Conservation (phyloP, 257 asterid genomes). For the Nicotiana noctiflora region DNA sequence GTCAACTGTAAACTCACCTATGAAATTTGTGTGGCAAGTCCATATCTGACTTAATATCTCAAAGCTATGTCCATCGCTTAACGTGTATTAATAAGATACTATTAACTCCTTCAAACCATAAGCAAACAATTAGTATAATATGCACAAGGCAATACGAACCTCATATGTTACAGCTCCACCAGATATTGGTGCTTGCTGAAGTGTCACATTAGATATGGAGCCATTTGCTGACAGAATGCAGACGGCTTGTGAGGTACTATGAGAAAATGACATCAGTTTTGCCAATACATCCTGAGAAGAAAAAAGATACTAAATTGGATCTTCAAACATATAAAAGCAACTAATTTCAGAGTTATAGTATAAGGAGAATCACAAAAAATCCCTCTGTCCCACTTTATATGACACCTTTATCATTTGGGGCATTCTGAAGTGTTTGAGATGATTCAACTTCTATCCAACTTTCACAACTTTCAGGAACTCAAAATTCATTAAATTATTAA, state of each 20-base stretch:
- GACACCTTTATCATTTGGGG: neutral
- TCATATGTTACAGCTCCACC: conserved; percentile 18
- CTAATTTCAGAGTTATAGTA: neutral
- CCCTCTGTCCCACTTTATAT: neutral
- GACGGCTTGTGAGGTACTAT: conserved; percentile 12
- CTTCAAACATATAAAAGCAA: neutral
- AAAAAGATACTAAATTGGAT: conserved; percentile 2
- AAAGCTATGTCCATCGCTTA: neutral
- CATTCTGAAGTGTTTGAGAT: neutral
- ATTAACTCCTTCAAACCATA: neutral
- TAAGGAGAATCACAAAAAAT: neutral
- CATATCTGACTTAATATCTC: neutral
- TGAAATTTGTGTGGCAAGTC: neutral
- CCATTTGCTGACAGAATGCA: conserved; percentile 21
- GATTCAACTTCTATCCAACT: neutral
- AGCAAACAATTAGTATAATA: neutral
- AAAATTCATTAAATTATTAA: neutral
- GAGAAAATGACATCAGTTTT: conserved; percentile 15
- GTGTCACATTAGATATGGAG: conserved; percentile 15
- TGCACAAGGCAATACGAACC: conserved; percentile 2
- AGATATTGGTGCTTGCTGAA: conserved; percentile 12
- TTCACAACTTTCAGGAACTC: neutral
- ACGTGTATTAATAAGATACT: neutral
- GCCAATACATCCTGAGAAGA: conserved; percentile 17
- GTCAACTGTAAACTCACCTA: neutral